Evolutionary conservation across 495 filamentous ascomycete genomes (phyloP), one percentile per base, ranked within the genome.

Genomic region (Trichocladium uniseriatum): DNA sequence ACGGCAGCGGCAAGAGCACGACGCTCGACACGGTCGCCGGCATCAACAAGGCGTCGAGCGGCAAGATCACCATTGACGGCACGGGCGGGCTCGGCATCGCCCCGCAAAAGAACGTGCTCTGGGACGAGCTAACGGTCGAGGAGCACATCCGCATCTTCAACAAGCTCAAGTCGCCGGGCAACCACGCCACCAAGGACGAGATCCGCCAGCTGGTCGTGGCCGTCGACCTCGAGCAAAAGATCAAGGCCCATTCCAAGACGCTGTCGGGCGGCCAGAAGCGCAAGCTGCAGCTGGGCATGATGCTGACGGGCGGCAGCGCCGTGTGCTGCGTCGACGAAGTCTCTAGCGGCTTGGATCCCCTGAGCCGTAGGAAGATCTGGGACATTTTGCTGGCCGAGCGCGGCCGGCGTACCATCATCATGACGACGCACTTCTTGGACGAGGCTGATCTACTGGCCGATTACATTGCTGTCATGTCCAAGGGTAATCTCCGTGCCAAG

Each of bases 271-370:
- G 89, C 1, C 89, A 95, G 64, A 94, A 91, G 64, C 74, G 89
- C 19, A 94, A 94, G 63, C 69, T 91, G n/a, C 89, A 95, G 59
- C 75, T 95, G 9, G 82, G 83, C n/a, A 89, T 91, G 79, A 94
- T 92, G 87, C 79, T 95, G 45, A 89, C 86, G 20, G 89, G 89
- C 34, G 89, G 87, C 15, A 86, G 81, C 51, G 78, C 75, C 14
- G 80, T 95, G 6, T 95, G 89, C 63, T 89, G 86, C 62, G 82
- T 95, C 7, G 89, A 95, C 59, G 89, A 95, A 59, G 87, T 91
- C 5, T 87, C 81, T 13, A 83, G 79, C 42, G 89, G 89, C 6
- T 69, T 95, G 9, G 89, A 95, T 58, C 87, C 89, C 0, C 72
- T 95, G 13, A 83, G 79, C 35, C 69, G 89, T 14, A 69, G 87